Evolutionary conservation across 2,329 filamentous ascomycete species (phyloP), one percentile per base, ranked within the genome.

Genomic region (Aspergillus transmontanensis): DNA sequence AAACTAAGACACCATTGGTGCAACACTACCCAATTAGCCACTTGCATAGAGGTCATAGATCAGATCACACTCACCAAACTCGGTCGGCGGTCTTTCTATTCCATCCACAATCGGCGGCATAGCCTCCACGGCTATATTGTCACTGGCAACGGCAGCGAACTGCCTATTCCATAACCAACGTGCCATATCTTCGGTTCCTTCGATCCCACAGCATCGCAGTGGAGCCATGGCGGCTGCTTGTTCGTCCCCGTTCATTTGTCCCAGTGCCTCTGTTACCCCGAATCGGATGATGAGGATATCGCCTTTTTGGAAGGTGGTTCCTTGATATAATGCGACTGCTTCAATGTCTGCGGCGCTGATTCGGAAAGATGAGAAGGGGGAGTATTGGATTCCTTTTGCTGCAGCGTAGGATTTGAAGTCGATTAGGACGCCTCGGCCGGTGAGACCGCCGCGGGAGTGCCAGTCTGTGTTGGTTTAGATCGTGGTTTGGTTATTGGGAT

Each of bases 331-430:
- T 3, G 72, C 71, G 3, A 72, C 62, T 5, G 55, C 63, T 28
- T 70, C 63, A 6, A 73, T 63, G 11, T 71, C 67, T 3, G 55
- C 14, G 2, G 57, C 39, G 3, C 64, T 61, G 2, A 73, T 71
- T 3, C 62, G 64, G 51, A 66, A 67, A 1, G 57, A 60, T 19
- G 85, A 87, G 66, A 84, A 82, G 1, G 87, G 78, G 62, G 89
- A 83, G 43, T 86, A 86, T 55, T 80, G 69, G 59, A 89, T 84
- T 39, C 82, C 83, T 53, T 87, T 82, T 43, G 78, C 77, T 21
- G 81, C 80, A 2, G 88, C 69, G 83, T 89, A 92, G 11, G 75
- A 67, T 57, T 79, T 80, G 59, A 83, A 87, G 71, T 89, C 86
- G 0, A 86, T 72, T 0, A 86, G 74, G 2, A 86, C 76, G 23